phyloP scores from a whole-genome alignment of 2,329 filamentous ascomycete species.

The Onygenales sp. region DNA sequence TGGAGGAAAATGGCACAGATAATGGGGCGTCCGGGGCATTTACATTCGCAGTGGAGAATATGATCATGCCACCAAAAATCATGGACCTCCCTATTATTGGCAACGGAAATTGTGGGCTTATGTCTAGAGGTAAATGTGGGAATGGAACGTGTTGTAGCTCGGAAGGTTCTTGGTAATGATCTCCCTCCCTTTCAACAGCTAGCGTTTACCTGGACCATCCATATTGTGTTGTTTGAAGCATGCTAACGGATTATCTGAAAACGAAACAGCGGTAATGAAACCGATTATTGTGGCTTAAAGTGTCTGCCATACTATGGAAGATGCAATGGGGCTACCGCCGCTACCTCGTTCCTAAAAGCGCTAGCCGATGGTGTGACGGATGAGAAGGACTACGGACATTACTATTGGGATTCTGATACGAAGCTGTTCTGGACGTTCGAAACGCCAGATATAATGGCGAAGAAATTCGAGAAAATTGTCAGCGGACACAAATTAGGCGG shows the following conservation, averaged over 20 bases:
- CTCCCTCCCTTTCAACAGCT: no score
- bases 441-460: conserved; percentile 48
- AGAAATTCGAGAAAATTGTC: conserved; percentile 55
- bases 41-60: conserved; percentile 33
- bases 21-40: conserved; percentile 42
- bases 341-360: conserved; percentile 50
- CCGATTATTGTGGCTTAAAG: conserved; percentile 22
- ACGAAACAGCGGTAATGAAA: conserved; percentile 21
- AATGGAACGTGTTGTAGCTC: conserved; percentile 25
- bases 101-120: conserved; percentile 26
- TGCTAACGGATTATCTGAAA: background rate
- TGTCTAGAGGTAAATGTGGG: conserved; percentile 20
- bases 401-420: conserved; percentile 54
- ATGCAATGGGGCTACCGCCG: conserved; percentile 41
- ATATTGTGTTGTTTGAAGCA: no score
- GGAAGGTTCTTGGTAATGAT: conserved; percentile 26
- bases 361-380: conserved; percentile 47
- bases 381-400: conserved; percentile 50
- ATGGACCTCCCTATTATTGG: conserved; percentile 16
- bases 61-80: conserved; percentile 10
- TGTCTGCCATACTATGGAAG: conserved; percentile 31
- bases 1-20: conserved; percentile 54
- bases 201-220: no score
- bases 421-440: conserved; percentile 68
- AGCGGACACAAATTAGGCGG: conserved; percentile 51